These are phyloP conservation scores for Lentinula sp. DNA, from an alignment of 768 basidiomycete genomes.

Conservation along the genomic window DNA sequence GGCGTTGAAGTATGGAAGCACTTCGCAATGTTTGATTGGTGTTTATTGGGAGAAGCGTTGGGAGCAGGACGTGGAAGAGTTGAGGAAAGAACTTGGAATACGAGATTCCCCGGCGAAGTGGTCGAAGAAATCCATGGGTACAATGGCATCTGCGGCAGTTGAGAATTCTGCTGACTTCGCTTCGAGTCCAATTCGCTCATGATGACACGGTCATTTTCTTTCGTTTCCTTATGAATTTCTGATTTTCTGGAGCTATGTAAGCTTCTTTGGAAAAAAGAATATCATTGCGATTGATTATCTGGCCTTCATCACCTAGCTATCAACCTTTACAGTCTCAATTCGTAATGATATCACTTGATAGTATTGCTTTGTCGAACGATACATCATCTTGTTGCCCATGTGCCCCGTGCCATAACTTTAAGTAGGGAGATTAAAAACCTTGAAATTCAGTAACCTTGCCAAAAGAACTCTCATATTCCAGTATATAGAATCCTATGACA, in stretches of 20 bases:
- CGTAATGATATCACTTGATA: background rate
- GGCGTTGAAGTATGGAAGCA: conserved; percentile 82
- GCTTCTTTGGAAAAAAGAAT: background rate
- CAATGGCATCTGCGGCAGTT: background rate
- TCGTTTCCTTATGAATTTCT: background rate
- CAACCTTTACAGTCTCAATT: background rate
- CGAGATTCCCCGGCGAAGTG: conserved; percentile 74
- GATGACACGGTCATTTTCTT: background rate
- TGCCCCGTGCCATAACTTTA: background rate
- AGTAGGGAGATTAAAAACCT: background rate
- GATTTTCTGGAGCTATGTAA: background rate
- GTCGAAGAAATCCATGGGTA: conserved; percentile 13
- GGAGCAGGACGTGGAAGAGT: conserved; percentile 74
- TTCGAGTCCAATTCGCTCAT: background rate
- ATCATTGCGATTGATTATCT: background rate
- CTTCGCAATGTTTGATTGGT: conserved; percentile 70
- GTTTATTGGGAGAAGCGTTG: conserved; percentile 97
- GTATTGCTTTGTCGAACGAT: background rate
- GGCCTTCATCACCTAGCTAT: background rate
- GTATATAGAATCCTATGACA: background rate
- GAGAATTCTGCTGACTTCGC: background rate
- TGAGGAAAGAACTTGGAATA: conserved; percentile 82
- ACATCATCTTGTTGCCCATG: background rate
- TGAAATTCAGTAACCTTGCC: background rate
- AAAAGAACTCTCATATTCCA: background rate